Conservation (phyloP, 176 grass and related monocot species). For the Aegilops sharonensis region DNA sequence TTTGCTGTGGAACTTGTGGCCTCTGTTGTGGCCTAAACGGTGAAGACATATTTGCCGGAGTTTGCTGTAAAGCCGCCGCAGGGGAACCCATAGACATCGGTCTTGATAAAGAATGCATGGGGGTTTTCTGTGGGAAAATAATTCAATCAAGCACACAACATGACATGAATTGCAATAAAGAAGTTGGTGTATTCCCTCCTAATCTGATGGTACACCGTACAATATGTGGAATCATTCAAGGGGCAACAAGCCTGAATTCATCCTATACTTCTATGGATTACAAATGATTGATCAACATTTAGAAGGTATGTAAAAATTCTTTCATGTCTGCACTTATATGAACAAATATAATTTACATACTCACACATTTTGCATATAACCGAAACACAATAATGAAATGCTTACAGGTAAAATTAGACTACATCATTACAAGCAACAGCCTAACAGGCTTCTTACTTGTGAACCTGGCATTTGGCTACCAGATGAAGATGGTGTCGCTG, state of each 20-base stretch:
- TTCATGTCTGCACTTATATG: background rate
- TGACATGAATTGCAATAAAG: slow-evolving; percentile 13
- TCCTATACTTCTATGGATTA: background rate
- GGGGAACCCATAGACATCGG: slow-evolving; percentile 58
- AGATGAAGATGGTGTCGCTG: slow-evolving; percentile 54
- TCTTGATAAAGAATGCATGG: slow-evolving; percentile 54
- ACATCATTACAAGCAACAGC: slow-evolving; percentile 5
- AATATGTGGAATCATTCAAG: slow-evolving; percentile 1
- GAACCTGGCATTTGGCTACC: slow-evolving; percentile 59
- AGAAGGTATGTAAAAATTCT: background rate
- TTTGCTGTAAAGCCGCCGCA: slow-evolving; percentile 48
- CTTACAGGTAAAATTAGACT: background rate
- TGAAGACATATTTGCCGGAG: slow-evolving; percentile 44
- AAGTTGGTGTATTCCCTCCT: background rate
- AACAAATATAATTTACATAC: background rate
- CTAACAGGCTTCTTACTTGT: slow-evolving; percentile 51
- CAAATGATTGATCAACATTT: slow-evolving; percentile 5
- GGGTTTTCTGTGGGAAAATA: slow-evolving; percentile 58
- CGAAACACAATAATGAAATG: slow-evolving; percentile 15
- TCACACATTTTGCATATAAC: slow-evolving; percentile 11
- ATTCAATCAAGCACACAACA: slow-evolving; percentile 23
- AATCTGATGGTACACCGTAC: background rate
- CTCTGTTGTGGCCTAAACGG: slow-evolving; percentile 67
- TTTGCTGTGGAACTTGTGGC: slow-evolving; percentile 68
- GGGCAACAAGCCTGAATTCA: background rate